A percentile compares a stretch with the other conserved stretches of the same genome.
Conservation (phyloP, 2,329 filamentous ascomycete species). For the Rhynchosporium agropyri region DNA sequence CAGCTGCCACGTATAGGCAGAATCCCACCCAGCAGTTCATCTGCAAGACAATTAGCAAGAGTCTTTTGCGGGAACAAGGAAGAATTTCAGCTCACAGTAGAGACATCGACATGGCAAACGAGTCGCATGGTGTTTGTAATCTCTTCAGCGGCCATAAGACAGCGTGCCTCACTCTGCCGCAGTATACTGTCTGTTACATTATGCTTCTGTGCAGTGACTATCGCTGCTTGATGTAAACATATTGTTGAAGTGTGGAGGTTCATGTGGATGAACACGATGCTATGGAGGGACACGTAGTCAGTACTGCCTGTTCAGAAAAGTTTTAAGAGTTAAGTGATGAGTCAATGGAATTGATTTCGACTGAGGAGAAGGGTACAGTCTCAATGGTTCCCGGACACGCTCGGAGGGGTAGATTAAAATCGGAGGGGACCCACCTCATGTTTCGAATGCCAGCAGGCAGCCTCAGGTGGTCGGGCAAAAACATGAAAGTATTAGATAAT, state of each 20-base stretch:
- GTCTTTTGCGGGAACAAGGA: conserved; percentile 23
- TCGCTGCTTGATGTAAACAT: conserved; percentile 84
- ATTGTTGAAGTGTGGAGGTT: conserved; percentile 87
- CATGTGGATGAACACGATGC: conserved; percentile 82
- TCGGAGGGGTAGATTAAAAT: no score
- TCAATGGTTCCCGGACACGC: no score
- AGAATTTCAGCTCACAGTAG: conserved; percentile 56
- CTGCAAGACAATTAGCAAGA: conserved; percentile 46
- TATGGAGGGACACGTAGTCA: no score
- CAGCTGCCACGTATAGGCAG: conserved; percentile 81
- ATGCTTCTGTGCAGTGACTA: conserved; percentile 79
- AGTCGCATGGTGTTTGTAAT: conserved; percentile 82
- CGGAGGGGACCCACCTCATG: conserved; percentile 45
- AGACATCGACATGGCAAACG: conserved; percentile 69
- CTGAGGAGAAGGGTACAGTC: no score
- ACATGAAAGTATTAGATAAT: conserved; percentile 76
- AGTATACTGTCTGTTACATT: conserved; percentile 65
- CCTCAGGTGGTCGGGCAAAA: conserved; percentile 73
- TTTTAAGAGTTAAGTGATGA: no score
- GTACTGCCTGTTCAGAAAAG: no score
- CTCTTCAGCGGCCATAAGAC: conserved; percentile 79
- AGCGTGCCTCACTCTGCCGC: conserved; percentile 70
- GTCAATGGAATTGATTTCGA: no score
- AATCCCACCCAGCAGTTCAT: conserved; percentile 80
- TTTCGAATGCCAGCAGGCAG: conserved; percentile 70